phyloP scores from a whole-genome alignment of 208 protist genomes.

The Acanthamoeba lugdunensis region DNA sequence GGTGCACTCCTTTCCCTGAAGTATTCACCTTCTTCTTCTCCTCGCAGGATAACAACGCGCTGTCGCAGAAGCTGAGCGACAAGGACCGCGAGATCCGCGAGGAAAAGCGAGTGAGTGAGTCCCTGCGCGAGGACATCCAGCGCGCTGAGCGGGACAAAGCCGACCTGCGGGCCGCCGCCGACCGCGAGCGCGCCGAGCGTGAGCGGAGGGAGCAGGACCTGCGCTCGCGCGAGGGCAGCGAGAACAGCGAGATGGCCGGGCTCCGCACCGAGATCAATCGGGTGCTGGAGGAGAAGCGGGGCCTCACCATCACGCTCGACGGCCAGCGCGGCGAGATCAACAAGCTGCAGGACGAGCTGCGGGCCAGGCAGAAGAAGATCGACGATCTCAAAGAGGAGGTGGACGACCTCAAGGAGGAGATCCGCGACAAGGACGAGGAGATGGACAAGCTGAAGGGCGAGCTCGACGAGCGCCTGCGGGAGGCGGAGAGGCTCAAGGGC shows the following conservation, averaged over 20 bases:
- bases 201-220: neutral
- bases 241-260: constrained; percentile 29
- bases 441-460: constrained; percentile 10
- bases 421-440: constrained; percentile 23
- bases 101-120: neutral
- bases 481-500: constrained; percentile 1
- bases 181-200: constrained; percentile 31
- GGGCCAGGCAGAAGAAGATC: constrained; percentile 38
- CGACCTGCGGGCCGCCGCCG: neutral
- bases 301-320: constrained; percentile 22
- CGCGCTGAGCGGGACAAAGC: constrained; percentile 23
- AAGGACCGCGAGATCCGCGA: constrained; percentile 37
- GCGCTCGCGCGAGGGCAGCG: neutral
- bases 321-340: neutral
- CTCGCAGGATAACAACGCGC: constrained; percentile 16
- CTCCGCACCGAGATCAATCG: constrained; percentile 42
- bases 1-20: neutral
- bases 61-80: constrained; percentile 48
- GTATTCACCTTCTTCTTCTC: neutral
- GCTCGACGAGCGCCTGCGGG: neutral
- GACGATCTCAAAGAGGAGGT: constrained; percentile 45
- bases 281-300: constrained; percentile 55
- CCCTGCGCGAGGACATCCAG: neutral
- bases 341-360: constrained; percentile 13
- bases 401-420: constrained; percentile 43